Percentiles rank a stretch among this genome's conserved stretches.
phyloP scores from a whole-genome alignment of 495 filamentous ascomycete genomes.

The Rostrohypoxylon terebratum region DNA sequence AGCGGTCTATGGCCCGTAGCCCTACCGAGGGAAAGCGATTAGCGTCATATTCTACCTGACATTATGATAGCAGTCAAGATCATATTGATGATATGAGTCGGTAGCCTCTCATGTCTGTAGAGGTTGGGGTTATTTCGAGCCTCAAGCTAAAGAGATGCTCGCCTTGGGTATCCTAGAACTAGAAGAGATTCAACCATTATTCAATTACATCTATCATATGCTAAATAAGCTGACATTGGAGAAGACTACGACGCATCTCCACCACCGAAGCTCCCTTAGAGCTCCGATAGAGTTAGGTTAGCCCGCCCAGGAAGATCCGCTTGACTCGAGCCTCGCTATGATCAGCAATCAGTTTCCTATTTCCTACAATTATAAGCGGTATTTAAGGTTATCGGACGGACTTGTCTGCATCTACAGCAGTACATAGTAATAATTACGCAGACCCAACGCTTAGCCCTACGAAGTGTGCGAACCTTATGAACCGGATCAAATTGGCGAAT shows the following conservation, averaged over 20 bases:
- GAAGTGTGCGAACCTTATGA: background rate
- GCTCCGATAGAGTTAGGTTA: background rate
- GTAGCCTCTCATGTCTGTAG: background rate
- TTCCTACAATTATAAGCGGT: background rate
- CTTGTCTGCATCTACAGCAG: background rate
- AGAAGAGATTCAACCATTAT: background rate
- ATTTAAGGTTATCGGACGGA: background rate
- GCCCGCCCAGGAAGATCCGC: background rate
- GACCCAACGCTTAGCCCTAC: slow-evolving; percentile 9
- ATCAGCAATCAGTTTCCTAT: background rate
- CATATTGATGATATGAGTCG: background rate
- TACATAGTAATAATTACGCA: too few relatives aligned
- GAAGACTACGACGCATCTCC: slow-evolving; percentile 8
- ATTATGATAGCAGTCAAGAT: background rate
- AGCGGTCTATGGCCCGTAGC: background rate
- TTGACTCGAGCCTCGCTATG: slow-evolving; percentile 32
- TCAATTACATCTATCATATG: background rate
- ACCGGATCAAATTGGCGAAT: slow-evolving; percentile 3
- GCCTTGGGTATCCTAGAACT: background rate
- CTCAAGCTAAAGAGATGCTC: background rate
- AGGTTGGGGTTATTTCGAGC: background rate
- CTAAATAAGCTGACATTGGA: background rate
- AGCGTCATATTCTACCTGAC: background rate
- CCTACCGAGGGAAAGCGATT: background rate
- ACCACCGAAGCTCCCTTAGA: background rate